These are phyloP conservation scores for Irpex sp. DNA, from an alignment of 1,284 basidiomycete species.

Conservation along the genomic window DNA sequence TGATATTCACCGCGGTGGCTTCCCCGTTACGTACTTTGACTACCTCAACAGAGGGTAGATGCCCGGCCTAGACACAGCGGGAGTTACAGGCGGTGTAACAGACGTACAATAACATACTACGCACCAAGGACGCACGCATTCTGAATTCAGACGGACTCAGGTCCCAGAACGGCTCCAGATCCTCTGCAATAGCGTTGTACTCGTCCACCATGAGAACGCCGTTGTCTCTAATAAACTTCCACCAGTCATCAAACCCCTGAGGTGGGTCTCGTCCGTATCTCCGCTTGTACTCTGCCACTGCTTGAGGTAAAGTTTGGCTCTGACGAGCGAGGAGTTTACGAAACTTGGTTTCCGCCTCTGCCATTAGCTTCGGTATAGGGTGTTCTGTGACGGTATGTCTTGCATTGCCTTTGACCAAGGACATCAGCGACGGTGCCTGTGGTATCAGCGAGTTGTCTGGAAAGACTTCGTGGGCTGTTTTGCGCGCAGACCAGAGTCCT, in stretches of 20 bases:
- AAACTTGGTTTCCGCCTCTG: constrained; percentile 68
- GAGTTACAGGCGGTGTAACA: neutral
- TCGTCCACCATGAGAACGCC: constrained; percentile 85
- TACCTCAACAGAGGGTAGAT: constrained; percentile 79
- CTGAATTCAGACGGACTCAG: constrained; percentile 73
- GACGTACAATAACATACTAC: constrained; percentile 17
- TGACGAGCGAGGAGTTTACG: constrained; percentile 66
- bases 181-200: constrained; percentile 79
- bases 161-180: constrained; percentile 80
- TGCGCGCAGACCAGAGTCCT: constrained; percentile 45
- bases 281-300: constrained; percentile 75
- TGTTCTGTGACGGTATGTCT: constrained; percentile 43
- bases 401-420: constrained; percentile 19
- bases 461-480: constrained; percentile 21
- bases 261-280: constrained; percentile 82
- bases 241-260: constrained; percentile 89
- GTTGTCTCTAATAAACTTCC: constrained; percentile 72
- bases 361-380: constrained; percentile 82
- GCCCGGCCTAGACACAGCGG: constrained; percentile 55
- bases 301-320: constrained; percentile 71
- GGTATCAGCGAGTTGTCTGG: constrained; percentile 22
- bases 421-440: constrained; percentile 18
- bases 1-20: constrained; percentile 58
- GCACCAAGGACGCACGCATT: constrained; percentile 65
- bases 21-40: constrained; percentile 72